Evolutionary conservation across 2,329 filamentous ascomycete species (phyloP), one percentile per base, ranked within the genome.

Genomic region (Exserohilum rostratum): DNA sequence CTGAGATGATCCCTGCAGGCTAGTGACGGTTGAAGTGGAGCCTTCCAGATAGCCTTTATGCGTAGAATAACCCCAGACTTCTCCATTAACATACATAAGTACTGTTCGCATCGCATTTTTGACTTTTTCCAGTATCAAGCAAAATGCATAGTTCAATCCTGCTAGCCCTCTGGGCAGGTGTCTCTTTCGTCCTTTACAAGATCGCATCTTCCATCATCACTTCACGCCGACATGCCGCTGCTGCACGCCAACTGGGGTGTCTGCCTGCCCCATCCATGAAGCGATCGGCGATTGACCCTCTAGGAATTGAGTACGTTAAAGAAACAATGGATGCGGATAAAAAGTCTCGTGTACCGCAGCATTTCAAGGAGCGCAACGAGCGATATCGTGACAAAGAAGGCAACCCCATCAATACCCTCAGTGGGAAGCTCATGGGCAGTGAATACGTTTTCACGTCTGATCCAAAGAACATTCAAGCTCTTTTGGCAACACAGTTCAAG

Each of bases 261-360:
- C 69, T 79, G 35, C 74, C 74, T 2, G 70, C 77, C 2, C 61
- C 73, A 13, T 57, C 66, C 6, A 48, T 57, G 18, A 80, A 77
- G 56, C 77, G 78, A n/a, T 37, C 25, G 17, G 7, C 17, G 0
- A 76, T 82, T 60, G 76, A 77, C 2, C 62, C 85, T 42, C 68
- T 85, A 1, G 84, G 84, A 4, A 61, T 81, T n/a, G 79, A 82
- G 59, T 67, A 78, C 44, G 74, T 83, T 53, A 46, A 65, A 29
- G 57, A 68, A 17, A 75, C 78, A 27, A 39, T 79, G 6, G 70
- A 70, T 9, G 74, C 78, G 1, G 55, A 78, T 33, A 77, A 73
- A 13, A 53, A 64, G 18, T 68, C 68, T 37, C 48, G 67, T 11
- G 27, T 68, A 0, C 67, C 78, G 5, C 80, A 65, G 4, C 73